Conservation (phyloP, 805 yeast species). For the Wickerhamomyces rabaulensis region DNA sequence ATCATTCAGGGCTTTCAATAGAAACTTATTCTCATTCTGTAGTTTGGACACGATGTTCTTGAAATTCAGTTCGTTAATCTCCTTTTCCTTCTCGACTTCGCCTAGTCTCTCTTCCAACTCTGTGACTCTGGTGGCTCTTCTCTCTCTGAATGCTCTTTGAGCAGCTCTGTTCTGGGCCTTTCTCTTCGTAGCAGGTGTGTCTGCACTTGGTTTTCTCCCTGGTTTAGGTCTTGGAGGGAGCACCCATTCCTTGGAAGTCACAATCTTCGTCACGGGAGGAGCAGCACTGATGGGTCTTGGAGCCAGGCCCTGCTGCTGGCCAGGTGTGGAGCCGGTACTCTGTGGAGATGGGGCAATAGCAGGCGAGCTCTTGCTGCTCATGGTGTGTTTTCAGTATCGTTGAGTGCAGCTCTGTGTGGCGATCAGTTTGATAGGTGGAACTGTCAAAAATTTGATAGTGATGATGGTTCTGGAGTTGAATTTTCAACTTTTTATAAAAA, state of each 20-base stretch:
- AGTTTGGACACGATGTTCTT: constrained; percentile 19
- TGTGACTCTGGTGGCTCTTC: constrained; percentile 76
- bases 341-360: constrained; percentile 19
- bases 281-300: constrained; percentile 14
- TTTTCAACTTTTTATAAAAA: neutral
- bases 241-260: constrained; percentile 70
- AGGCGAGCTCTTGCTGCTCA: constrained; percentile 12
- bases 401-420: neutral
- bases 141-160: constrained; percentile 83
- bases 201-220: constrained; percentile 57
- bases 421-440: neutral
- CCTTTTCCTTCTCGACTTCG: constrained; percentile 64
- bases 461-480: neutral
- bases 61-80: constrained; percentile 40
- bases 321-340: neutral
- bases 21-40: constrained; percentile 30
- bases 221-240: constrained; percentile 78
- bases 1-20: constrained; percentile 26
- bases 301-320: constrained; percentile 4
- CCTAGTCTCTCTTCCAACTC: constrained; percentile 68
- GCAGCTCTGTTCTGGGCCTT: constrained; percentile 95
- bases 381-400: constrained; percentile 23
- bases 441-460: neutral
- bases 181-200: constrained; percentile 78
- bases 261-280: constrained; percentile 36